Evolutionary conservation across 306 rosid genomes (phyloP), one percentile per base, ranked within the genome.

Genomic region (Lathyrus oleraceus): DNA sequence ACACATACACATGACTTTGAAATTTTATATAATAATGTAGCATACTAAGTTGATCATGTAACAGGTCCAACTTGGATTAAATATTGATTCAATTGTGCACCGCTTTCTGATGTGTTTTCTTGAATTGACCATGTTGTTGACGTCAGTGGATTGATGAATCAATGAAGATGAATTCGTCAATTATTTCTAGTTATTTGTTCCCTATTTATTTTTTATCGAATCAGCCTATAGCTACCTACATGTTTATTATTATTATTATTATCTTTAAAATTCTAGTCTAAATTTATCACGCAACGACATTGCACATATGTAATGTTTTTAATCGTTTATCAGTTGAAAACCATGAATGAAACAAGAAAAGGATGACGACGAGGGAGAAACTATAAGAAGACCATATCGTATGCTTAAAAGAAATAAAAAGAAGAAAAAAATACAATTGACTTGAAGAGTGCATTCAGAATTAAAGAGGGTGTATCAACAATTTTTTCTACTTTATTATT

Each of bases 21-120:
- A 49, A 16, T 25, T 38, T 39, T 2, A 15, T 58, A 36, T 69
- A 56, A 60, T 72, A 59, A 15, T 44, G 48, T 12, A 25, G 48
- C 12, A 51, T 1, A 47, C 52, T 15, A 15, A 1, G 53, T 17
- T 36, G 62, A 61, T 36, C 7, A n/a, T 35, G 70, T 61, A 78
- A 60, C 4, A 14, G 10, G 14, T 6, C 74, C 75, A 52, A 44
- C 35, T 65, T 76, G 82, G 72, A 16, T 3, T 9, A 36, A 57
- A 13, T 30, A 30, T 14, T 35, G 23, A 63, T n/a, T 35, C 25
- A 49, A 44, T 21, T 40, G 74, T 70, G 81, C 81, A 70, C 79
- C 5, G 79, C 65, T 79, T 79, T 65, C 76, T 79, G 1, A 32
- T 48, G 54, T 8, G 20, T 25, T 68, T 40, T 32, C 38, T 9